Evolutionary conservation across 2,329 filamentous ascomycete genomes (phyloP).

Genomic region (Fusarium falciforme): DNA sequence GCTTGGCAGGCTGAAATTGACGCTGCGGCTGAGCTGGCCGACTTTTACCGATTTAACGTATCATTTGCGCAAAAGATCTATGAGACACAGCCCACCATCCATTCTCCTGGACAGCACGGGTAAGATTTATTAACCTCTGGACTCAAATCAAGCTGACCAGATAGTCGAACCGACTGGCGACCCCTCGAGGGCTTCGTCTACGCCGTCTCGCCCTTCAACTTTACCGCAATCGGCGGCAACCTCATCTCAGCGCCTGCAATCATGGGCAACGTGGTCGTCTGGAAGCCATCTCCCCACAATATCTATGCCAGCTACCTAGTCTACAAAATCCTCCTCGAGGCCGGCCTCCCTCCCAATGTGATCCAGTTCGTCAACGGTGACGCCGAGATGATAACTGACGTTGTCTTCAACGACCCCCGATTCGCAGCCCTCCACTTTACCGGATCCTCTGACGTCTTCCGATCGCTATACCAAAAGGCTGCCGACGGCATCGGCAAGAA

Average conservation of each 20-base stretch:
- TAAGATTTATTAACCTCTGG: conserved; percentile 2
- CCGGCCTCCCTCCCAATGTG: conserved; percentile 85
- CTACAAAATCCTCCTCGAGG: conserved; percentile 89
- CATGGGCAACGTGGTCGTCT: conserved; percentile 92
- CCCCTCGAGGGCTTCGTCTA: conserved; percentile 95
- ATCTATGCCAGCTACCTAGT: conserved; percentile 88
- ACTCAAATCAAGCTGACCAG: neutral
- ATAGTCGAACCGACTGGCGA: conserved; percentile 6
- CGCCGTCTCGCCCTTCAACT: conserved; percentile 93
- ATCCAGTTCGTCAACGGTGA: conserved; percentile 93
- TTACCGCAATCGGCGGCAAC: conserved; percentile 94
- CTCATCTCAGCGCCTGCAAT: conserved; percentile 83
- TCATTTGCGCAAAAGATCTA: conserved; percentile 92
- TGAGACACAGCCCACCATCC: conserved; percentile 85
- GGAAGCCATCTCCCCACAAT: conserved; percentile 90
- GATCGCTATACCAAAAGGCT: conserved; percentile 85
- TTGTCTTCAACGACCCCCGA: conserved; percentile 77
- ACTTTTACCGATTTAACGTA: conserved; percentile 94
- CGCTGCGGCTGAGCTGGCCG: conserved; percentile 88
- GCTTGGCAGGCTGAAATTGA: conserved; percentile 98
- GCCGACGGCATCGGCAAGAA: conserved; percentile 81
- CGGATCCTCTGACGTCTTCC: conserved; percentile 90
- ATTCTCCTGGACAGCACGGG: conserved; percentile 75
- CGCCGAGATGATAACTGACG: conserved; percentile 82
- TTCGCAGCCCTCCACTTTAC: conserved; percentile 93